phyloP scores from a whole-genome alignment of 2,329 filamentous ascomycete genomes.

The Shiraia sp. region DNA sequence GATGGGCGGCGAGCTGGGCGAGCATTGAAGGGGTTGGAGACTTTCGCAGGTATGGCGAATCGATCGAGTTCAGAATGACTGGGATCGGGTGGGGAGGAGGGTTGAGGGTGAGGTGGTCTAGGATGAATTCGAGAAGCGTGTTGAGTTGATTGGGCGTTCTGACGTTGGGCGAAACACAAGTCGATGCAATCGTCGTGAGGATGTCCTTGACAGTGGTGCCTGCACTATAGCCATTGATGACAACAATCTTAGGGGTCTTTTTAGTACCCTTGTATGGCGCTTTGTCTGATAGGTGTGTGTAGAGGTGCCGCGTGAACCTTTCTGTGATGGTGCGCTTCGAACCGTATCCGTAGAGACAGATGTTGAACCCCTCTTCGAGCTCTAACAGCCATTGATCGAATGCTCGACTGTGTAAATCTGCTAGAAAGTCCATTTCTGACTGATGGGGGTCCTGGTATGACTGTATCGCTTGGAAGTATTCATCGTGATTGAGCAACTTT shows the following conservation, averaged over 20 bases:
- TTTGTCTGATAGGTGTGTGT: constrained; percentile 48
- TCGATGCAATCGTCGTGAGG: constrained; percentile 67
- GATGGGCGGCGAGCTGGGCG: constrained; percentile 74
- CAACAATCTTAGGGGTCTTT: constrained; percentile 66
- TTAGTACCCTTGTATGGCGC: constrained; percentile 32
- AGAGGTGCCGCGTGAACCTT: constrained; percentile 73
- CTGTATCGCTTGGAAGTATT: constrained; percentile 76
- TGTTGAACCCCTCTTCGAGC: constrained; percentile 79
- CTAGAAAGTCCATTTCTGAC: constrained; percentile 70
- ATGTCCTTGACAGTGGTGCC: constrained; percentile 70
- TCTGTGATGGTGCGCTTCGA: constrained; percentile 79
- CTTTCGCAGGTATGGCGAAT: constrained; percentile 76
- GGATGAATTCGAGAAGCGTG: constrained; percentile 69
- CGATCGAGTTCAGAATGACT: constrained; percentile 83
- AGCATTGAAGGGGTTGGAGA: constrained; percentile 71
- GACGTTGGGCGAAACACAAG: constrained; percentile 57
- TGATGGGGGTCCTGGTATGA: constrained; percentile 70
- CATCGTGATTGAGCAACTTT: constrained; percentile 81
- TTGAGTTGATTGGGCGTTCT: constrained; percentile 67
- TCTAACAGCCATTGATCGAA: constrained; percentile 95
- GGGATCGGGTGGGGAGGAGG: constrained; percentile 56
- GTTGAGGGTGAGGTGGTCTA: constrained; percentile 60
- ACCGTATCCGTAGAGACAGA: constrained; percentile 86
- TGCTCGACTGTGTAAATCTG: constrained; percentile 74
- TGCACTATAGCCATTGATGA: constrained; percentile 83